These are phyloP conservation scores for Globisporangium nunn DNA, from an alignment of 352 stramenopile species.

Conservation along the genomic window DNA sequence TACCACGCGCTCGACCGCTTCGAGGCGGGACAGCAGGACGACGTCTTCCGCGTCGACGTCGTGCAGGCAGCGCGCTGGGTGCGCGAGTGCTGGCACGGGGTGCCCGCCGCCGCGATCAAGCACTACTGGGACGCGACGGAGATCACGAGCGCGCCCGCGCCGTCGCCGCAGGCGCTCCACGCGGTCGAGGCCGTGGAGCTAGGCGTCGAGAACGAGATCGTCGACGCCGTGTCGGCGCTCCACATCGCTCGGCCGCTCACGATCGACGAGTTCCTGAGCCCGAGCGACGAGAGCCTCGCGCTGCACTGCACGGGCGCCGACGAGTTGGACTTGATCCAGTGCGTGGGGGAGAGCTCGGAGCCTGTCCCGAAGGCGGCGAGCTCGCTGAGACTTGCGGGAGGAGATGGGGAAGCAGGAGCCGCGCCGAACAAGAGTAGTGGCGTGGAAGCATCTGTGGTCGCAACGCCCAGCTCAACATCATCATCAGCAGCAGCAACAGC, in stretches of 20 bases:
- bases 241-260: conserved; percentile 14
- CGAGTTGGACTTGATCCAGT: conserved; percentile 36
- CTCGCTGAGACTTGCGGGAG: not conserved
- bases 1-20: conserved; percentile 44
- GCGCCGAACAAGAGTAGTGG: not conserved
- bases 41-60: conserved; percentile 37
- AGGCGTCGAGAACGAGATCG: conserved; percentile 1
- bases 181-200: not conserved
- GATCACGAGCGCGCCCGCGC: conserved; percentile 19
- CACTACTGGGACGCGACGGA: conserved; percentile 34
- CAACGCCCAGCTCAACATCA: not conserved
- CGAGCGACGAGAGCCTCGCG: conserved; percentile 30
- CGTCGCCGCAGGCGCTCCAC: conserved; percentile 3
- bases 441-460: not conserved
- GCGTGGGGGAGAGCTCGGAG: conserved; percentile 6
- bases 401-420: not conserved
- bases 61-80: conserved; percentile 50
- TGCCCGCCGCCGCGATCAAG: conserved; percentile 25
- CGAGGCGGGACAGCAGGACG: conserved; percentile 33
- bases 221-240: conserved; percentile 1
- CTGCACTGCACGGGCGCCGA: conserved; percentile 39
- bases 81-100: conserved; percentile 32
- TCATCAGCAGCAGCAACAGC: not conserved
- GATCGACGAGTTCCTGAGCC: conserved; percentile 42
- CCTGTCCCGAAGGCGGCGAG: not conserved